Percentiles rank a stretch among this genome's conserved stretches.
phyloP scores from a whole-genome alignment of 768 basidiomycete species.

The Mycena chlorophos region DNA sequence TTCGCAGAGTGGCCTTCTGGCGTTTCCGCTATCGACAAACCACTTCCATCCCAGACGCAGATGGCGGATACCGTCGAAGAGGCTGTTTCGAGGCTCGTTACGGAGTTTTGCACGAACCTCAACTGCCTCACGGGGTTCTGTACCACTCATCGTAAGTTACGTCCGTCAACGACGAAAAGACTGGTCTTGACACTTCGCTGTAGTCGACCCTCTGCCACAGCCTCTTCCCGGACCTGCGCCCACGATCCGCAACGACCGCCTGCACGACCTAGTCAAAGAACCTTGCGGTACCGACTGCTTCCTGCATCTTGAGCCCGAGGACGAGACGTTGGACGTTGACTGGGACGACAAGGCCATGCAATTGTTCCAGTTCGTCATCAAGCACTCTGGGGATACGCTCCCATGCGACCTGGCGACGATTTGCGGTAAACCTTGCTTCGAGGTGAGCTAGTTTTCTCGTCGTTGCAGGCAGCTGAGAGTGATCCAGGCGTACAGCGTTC shows the following conservation, averaged over 20 bases:
- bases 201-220: constrained; percentile 32
- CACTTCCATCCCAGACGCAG: constrained; percentile 6
- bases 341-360: constrained; percentile 45
- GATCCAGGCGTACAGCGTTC: not conserved
- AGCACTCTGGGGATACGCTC: constrained; percentile 43
- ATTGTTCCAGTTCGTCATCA: constrained; percentile 39
- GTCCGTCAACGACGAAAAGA: not conserved
- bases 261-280: constrained; percentile 18
- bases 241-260: constrained; percentile 23
- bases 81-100: constrained; percentile 35
- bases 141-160: constrained; percentile 42
- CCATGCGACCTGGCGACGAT: constrained; percentile 59
- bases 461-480: not conserved
- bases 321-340: constrained; percentile 21
- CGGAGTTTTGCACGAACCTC: constrained; percentile 52
- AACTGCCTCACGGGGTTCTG: constrained; percentile 55
- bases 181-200: not conserved
- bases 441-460: constrained; percentile 40
- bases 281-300: constrained; percentile 37
- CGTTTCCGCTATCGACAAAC: constrained; percentile 7
- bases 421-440: constrained; percentile 58
- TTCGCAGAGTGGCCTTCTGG: constrained; percentile 28
- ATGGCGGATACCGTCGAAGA: constrained; percentile 17
- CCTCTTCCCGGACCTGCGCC: constrained; percentile 27
- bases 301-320: not conserved